phyloP scores from a whole-genome alignment of 805 yeast species.

The Monosporozyma siamensis region DNA sequence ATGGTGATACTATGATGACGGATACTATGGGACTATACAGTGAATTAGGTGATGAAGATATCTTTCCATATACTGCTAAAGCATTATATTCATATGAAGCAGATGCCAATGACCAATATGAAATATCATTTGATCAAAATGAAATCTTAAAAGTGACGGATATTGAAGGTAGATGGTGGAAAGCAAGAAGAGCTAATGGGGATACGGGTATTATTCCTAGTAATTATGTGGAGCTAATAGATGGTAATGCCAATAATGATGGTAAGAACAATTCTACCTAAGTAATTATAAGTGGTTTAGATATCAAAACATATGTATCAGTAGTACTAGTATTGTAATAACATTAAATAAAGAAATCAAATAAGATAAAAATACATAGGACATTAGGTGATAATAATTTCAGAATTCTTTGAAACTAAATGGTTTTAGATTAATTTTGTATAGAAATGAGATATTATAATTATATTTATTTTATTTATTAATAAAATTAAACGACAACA shows the following conservation, averaged over 20 bases:
- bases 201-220: conserved; percentile 95
- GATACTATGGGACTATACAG: conserved; percentile 30
- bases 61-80: conserved; percentile 73
- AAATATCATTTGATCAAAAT: conserved; percentile 81
- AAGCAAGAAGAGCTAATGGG: conserved; percentile 80
- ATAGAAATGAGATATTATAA: background rate
- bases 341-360: too few species aligned
- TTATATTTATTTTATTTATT: background rate
- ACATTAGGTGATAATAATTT: too few species aligned
- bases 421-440: conserved; percentile 2
- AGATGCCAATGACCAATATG: conserved; percentile 87
- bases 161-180: conserved; percentile 98
- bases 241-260: conserved; percentile 8
- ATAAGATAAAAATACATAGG: too few species aligned
- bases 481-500: conserved; percentile 81
- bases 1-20: conserved; percentile 30
- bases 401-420: conserved; percentile 1
- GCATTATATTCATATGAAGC: conserved; percentile 85
- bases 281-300: too few species aligned
- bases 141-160: conserved; percentile 89
- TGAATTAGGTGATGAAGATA: conserved; percentile 29
- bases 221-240: conserved; percentile 75
- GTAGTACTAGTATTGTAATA: too few species aligned
- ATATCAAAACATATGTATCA: too few species aligned
- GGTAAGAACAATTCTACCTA: conserved; percentile 8